These are phyloP conservation scores for Dendrobium chrysotoxum DNA, from an alignment of 106 monocot species.

Conservation along the genomic window DNA sequence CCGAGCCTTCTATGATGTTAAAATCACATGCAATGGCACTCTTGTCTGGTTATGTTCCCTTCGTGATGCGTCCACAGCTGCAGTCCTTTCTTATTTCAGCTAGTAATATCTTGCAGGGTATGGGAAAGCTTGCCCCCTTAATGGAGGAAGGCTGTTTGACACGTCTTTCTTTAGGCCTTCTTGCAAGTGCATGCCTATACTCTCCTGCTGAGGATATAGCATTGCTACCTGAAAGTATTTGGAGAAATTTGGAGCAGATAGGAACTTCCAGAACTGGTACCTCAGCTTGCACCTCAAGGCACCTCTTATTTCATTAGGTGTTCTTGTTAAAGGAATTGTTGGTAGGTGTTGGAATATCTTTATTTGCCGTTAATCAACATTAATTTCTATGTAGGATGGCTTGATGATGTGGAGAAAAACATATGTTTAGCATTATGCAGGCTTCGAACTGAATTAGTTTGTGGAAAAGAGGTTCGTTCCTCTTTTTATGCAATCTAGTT, in stretches of 20 bases:
- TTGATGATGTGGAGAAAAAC: constrained; percentile 60
- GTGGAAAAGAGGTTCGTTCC: constrained; percentile 54
- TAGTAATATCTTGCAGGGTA: constrained; percentile 37
- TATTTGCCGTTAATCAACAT: not conserved
- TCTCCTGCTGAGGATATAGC: constrained; percentile 74
- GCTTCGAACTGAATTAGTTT: constrained; percentile 47
- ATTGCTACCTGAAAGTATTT: constrained; percentile 83
- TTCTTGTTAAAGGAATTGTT: not conserved
- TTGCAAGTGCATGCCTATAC: constrained; percentile 72
- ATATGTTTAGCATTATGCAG: constrained; percentile 54
- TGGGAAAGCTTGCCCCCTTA: constrained; percentile 26
- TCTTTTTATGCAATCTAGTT: not conserved
- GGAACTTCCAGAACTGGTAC: constrained; percentile 56
- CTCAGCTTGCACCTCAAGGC: not conserved
- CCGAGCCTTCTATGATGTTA: constrained; percentile 68
- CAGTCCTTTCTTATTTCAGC: constrained; percentile 68
- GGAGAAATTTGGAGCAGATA: constrained; percentile 65
- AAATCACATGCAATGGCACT: constrained; percentile 66
- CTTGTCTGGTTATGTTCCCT: constrained; percentile 67
- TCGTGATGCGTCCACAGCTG: constrained; percentile 43
- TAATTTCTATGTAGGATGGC: constrained; percentile 27
- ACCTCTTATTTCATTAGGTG: not conserved
- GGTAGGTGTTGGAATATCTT: not conserved
- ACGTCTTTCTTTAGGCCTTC: constrained; percentile 58
- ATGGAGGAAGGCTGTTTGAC: constrained; percentile 41